Evolutionary conservation across 2,329 filamentous ascomycete genomes (phyloP), one percentile per base, ranked within the genome.

Genomic region (Albifimbria verrucaria): DNA sequence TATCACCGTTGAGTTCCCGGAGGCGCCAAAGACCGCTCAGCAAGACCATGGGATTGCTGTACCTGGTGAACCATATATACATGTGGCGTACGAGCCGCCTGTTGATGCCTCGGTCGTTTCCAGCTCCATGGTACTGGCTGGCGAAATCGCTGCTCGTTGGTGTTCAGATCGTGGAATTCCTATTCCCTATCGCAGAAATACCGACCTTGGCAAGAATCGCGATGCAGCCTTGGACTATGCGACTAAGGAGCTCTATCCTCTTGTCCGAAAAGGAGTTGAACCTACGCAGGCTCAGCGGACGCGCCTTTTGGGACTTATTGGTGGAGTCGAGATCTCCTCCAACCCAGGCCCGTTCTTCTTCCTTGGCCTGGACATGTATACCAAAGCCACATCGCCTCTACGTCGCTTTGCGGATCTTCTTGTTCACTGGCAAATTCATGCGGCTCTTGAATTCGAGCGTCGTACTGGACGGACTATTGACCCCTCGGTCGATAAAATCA

Each of bases 351-450:
- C 78, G 5, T 79, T 86, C 66, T 77, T 81, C 55, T 72, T 78
- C 44, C 74, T 87, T 53, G 86, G 85, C 18, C 63, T 80, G 2
- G 75, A 82, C 51, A 79, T 81, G 70, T 87, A 88, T 65, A 72
- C 80, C 53, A 87, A 85, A 59, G 79, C 79, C 39, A 88, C 86
- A 7, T 86, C 81, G 48, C 86, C 86, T 18, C 74, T 89, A n/a
- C 82, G 86, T 28, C 79, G 86, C 43, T 88, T 79, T 67, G 69
- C 74, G 5, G 86, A 89, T 65, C 69, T 88, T 46, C 64, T 88
- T 26, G 77, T 81, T 2, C 85, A 88, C 68, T 88, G 83, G 82
- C 85, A 88, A 65, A 81, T 88, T 56, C 79, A 86, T 61, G 79
- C 78, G 2, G 78, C 81, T 10, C 69, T 88, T 26, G 69, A 72